phyloP scores from a whole-genome alignment of 371 early-diverging fungal species.

The Umbelopsis sp. region DNA sequence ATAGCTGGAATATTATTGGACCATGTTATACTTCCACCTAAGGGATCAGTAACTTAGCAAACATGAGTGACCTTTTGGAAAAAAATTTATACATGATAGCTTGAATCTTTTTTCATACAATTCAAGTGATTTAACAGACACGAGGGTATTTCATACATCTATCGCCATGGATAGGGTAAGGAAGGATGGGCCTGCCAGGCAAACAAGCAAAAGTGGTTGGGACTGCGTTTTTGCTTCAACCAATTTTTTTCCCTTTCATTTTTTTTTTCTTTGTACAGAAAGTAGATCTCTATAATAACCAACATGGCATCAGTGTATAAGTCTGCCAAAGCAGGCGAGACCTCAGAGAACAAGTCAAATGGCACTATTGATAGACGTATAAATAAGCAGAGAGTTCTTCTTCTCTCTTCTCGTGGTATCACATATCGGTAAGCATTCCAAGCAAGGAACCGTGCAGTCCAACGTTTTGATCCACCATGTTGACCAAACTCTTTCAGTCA shows the following conservation, averaged over 20 bases:
- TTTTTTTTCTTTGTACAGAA: not conserved
- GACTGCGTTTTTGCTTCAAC: conserved; percentile 9
- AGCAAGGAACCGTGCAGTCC: not conserved
- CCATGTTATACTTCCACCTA: not conserved
- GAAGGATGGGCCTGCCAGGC: too few relatives aligned
- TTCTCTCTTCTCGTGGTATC: conserved; percentile 91
- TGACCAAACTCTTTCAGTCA: conserved; percentile 56
- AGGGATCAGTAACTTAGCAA: too few relatives aligned
- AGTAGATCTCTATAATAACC: not conserved
- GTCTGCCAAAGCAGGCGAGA: conserved; percentile 4
- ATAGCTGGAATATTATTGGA: too few relatives aligned
- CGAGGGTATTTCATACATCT: too few relatives aligned
- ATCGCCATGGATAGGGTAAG: too few relatives aligned
- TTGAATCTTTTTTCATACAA: too few relatives aligned
- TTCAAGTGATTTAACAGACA: too few relatives aligned
- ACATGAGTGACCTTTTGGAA: too few relatives aligned
- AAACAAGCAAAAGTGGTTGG: not conserved
- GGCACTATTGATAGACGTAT: conserved; percentile 41
- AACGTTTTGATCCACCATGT: not conserved
- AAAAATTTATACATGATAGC: too few relatives aligned
- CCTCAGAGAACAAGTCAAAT: not conserved
- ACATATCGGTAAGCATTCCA: conserved; percentile 67
- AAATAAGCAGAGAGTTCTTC: conserved; percentile 90
- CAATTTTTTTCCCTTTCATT: conserved; percentile 2
- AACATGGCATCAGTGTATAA: conserved; percentile 16